A percentile compares a stretch with the other conserved stretches of the same genome.
Conservation (phyloP, 768 basidiomycete genomes). For the Kockovaella imperatae region DNA sequence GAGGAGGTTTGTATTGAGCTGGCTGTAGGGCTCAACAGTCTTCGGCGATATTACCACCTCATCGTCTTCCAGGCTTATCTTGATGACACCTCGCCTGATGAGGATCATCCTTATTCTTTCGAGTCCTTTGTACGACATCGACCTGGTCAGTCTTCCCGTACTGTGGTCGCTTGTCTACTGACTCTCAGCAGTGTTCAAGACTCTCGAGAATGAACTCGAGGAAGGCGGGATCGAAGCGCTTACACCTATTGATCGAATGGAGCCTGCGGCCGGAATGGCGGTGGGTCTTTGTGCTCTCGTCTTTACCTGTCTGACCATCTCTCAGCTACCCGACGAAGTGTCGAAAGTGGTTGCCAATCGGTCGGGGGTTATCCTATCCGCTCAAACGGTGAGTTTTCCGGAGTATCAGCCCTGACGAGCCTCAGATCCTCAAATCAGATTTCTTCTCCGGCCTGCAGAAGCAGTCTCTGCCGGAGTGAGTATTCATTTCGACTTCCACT, state of each 20-base stretch:
- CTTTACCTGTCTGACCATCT: background rate
- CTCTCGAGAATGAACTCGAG: slow-evolving; percentile 83
- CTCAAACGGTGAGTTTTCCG: slow-evolving; percentile 22
- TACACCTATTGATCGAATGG: slow-evolving; percentile 64
- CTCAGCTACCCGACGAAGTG: slow-evolving; percentile 73
- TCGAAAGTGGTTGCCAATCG: slow-evolving; percentile 75
- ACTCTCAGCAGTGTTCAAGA: slow-evolving; percentile 66
- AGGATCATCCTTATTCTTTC: slow-evolving; percentile 50
- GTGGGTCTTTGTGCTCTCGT: slow-evolving; percentile 24
- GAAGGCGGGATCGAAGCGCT: slow-evolving; percentile 69
- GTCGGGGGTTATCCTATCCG: slow-evolving; percentile 70
- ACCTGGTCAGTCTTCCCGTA: slow-evolving; percentile 55
- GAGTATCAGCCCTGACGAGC: slow-evolving; percentile 53
- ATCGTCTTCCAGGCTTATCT: slow-evolving; percentile 86
- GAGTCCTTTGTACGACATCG: slow-evolving; percentile 73
- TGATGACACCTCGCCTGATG: slow-evolving; percentile 68
- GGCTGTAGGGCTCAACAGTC: slow-evolving; percentile 61
- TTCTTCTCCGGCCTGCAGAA: slow-evolving; percentile 63
- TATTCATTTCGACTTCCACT: slow-evolving; percentile 8
- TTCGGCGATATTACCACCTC: slow-evolving; percentile 75
- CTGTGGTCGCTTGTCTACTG: background rate
- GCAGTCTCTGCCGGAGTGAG: slow-evolving; percentile 88
- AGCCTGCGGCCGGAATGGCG: slow-evolving; percentile 37
- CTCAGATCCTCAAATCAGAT: slow-evolving; percentile 73
- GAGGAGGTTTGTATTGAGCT: slow-evolving; percentile 1